Percentiles rank a stretch among this genome's conserved stretches.
Evolutionary conservation across 306 rosid genomes (phyloP).

Genomic region (Cicer arietinum): DNA sequence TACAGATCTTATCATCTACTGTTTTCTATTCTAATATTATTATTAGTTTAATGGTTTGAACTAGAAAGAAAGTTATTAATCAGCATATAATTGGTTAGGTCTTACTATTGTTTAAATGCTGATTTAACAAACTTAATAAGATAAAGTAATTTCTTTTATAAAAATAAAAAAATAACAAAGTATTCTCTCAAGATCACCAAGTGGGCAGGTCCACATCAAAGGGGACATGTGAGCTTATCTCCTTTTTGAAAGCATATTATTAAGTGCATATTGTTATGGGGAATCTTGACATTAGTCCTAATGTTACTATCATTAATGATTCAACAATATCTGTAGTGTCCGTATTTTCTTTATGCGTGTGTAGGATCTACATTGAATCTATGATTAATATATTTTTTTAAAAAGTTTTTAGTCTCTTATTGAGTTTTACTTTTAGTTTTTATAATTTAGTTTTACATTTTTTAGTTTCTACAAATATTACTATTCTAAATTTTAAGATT

Average conservation of each 20-base stretch:
- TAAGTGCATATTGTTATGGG: slow-evolving; percentile 12
- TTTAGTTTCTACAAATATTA: no score
- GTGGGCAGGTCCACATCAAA: slow-evolving; percentile 40
- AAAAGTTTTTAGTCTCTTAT: no score
- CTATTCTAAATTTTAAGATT: no score
- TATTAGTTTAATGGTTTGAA: neutral
- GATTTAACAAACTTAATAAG: slow-evolving; percentile 19
- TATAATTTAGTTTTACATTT: no score
- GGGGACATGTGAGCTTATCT: slow-evolving; percentile 13
- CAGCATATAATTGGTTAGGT: neutral
- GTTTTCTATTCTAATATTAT: slow-evolving; percentile 36
- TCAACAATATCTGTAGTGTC: neutral
- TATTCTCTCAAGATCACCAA: slow-evolving; percentile 25
- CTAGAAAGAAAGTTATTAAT: neutral
- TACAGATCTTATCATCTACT: slow-evolving; percentile 1
- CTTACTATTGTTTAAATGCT: slow-evolving; percentile 18
- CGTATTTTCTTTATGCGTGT: neutral
- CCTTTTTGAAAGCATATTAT: slow-evolving; percentile 21
- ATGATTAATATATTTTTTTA: no score
- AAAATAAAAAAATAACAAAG: neutral
- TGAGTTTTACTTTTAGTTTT: no score
- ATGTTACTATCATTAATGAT: slow-evolving; percentile 33
- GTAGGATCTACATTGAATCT: no score
- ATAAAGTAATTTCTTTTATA: neutral
- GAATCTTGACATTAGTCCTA: slow-evolving; percentile 23